Conservation (phyloP, 768 basidiomycete species). For the Podaxis pistillaris region DNA sequence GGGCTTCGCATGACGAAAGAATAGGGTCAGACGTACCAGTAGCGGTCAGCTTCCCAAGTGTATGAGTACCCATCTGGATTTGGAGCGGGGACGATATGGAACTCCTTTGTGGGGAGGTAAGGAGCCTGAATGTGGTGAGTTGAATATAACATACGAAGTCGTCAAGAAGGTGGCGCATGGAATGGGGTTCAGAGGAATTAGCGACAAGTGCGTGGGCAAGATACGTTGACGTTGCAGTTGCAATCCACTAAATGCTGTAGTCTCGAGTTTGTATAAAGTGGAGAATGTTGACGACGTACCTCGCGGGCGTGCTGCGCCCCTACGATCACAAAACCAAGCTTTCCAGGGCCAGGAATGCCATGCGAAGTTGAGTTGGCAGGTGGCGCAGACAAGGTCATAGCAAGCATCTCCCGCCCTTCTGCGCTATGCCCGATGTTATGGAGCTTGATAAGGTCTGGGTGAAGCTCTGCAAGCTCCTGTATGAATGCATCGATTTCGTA, state of each 20-base stretch:
- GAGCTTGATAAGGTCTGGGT: constrained; percentile 48
- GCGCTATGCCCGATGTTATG: constrained; percentile 53
- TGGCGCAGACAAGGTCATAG: constrained; percentile 44
- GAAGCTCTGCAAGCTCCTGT: constrained; percentile 38
- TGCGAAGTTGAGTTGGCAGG: constrained; percentile 8
- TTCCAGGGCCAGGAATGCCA: constrained; percentile 19
- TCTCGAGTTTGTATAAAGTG: not conserved
- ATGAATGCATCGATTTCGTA: constrained; percentile 54
- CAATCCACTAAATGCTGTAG: constrained; percentile 64
- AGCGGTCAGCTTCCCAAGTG: constrained; percentile 68
- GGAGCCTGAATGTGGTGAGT: constrained; percentile 8
- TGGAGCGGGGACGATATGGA: constrained; percentile 65
- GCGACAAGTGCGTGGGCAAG: constrained; percentile 68
- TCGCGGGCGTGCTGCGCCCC: constrained; percentile 79
- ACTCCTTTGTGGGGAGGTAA: constrained; percentile 39
- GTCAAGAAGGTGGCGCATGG: constrained; percentile 49
- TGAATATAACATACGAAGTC: constrained; percentile 40
- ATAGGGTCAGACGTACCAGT: constrained; percentile 40
- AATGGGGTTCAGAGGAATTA: constrained; percentile 42
- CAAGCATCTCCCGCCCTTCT: constrained; percentile 59
- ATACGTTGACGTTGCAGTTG: constrained; percentile 71
- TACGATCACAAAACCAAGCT: constrained; percentile 62
- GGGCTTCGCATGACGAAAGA: not conserved
- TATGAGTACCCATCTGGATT: constrained; percentile 77
- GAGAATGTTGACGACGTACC: constrained; percentile 35